Evolutionary conservation across 306 rosid genomes (phyloP), one percentile per base, ranked within the genome.

Genomic region (Pterocarpus santalinus): DNA sequence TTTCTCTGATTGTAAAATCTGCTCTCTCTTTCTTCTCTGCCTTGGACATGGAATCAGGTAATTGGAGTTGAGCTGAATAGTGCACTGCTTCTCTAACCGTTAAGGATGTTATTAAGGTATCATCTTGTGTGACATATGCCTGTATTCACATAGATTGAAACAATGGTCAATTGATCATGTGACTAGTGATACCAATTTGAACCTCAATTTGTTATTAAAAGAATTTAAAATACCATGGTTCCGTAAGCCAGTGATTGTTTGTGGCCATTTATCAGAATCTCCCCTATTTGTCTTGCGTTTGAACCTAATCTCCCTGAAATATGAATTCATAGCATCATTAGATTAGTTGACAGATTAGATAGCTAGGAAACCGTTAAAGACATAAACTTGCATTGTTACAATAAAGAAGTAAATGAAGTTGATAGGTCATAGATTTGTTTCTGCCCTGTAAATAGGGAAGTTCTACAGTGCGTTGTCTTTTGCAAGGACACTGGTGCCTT

Each of bases 91-190:
- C 90, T 76, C 73, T 75, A 2, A 87, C 88, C 0, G 90, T 87
- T 76, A 87, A 73, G 34, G 90, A 82, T 44, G 63, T 79, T 30
- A 87, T 1, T 34, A 85, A 67, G 1, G 81, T 82, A 64, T 85
- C 88, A 55, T 87, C 90, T 82, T 87, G 90, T 34, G 87, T 80
- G 0, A 86, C 89, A 71, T 86, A 86, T 39, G 89, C 89, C 89
- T 83, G 36, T 33, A 11, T 0, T 39, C 36, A 72, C 16, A 82
- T 39, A 5, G 2, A 49, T 30, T 16, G 7, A 52, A 41, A 22
- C 28, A 22, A 80, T 38, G 22, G 3, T 72, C 38, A 16, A 17
- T 66, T 17, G 1, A 57, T 57, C 43, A 33, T 47, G 4, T 66
- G 15, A 34, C 11, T 33, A 22, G 34, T 76, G 4, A 39, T 8